A percentile compares a stretch with the other conserved stretches of the same genome.
Evolutionary conservation across 1,284 basidiomycete species (phyloP).

Genomic region (Puccinia horiana): DNA sequence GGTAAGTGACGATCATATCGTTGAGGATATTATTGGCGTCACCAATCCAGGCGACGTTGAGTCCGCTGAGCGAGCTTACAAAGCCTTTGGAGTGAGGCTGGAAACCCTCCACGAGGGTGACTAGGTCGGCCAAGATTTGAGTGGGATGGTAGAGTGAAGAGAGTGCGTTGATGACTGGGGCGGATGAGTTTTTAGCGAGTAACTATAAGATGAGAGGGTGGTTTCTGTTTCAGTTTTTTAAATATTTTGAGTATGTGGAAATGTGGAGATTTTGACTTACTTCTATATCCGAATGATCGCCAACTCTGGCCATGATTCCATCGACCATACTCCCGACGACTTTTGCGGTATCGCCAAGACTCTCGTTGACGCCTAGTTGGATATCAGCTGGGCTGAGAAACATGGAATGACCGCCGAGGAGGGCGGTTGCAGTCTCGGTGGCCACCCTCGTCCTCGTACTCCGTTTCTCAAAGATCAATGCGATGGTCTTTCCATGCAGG

Average conservation of each 20-base stretch:
- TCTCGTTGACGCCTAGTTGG: conserved; percentile 95
- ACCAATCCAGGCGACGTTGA: conserved; percentile 89
- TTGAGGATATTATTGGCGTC: conserved; percentile 95
- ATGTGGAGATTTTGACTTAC: conserved; percentile 61
- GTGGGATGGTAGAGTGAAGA: conserved; percentile 96
- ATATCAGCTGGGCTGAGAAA: conserved; percentile 92
- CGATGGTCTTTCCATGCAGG: conserved; percentile 77
- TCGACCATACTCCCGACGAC: conserved; percentile 91
- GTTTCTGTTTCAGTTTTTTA: too few species aligned
- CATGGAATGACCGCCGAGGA: conserved; percentile 81
- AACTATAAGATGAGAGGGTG: conserved; percentile 64
- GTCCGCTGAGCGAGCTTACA: conserved; percentile 59
- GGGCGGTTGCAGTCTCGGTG: conserved; percentile 74
- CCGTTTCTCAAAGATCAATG: conserved; percentile 87
- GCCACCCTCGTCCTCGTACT: conserved; percentile 88
- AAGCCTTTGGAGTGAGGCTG: conserved; percentile 62
- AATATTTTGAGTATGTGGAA: too few species aligned
- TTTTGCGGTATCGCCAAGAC: conserved; percentile 73
- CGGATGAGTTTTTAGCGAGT: conserved; percentile 80
- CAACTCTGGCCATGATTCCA: conserved; percentile 95
- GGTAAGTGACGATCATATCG: conserved; percentile 93
- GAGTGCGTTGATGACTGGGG: conserved; percentile 93
- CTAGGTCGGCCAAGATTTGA: conserved; percentile 87
- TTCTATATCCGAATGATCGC: conserved; percentile 87
- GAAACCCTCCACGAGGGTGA: conserved; percentile 77